phyloP scores from a whole-genome alignment of 2,329 filamentous ascomycete species.

The Zalaria obscura region DNA sequence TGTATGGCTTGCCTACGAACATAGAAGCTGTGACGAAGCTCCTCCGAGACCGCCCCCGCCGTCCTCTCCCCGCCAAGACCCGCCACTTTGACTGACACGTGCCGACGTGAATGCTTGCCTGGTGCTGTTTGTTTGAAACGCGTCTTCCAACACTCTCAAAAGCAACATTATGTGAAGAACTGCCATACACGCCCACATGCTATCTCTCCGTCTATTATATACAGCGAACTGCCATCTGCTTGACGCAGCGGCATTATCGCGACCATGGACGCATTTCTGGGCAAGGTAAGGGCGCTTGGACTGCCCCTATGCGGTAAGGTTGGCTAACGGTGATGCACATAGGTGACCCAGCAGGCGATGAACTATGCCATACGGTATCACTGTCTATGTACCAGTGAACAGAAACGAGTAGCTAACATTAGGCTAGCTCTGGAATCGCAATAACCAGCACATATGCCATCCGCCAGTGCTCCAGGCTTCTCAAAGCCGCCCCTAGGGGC shows the following conservation, averaged over 20 bases:
- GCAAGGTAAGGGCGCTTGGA: constrained; percentile 32
- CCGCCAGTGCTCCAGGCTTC: constrained; percentile 61
- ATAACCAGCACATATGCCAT: constrained; percentile 79
- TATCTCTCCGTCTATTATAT: no score
- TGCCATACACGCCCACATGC: no score
- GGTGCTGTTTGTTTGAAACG: no score
- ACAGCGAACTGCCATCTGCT: no score
- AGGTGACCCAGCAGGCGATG: constrained; percentile 66
- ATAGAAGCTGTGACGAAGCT: no score
- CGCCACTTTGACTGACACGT: no score
- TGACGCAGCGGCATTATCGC: neutral
- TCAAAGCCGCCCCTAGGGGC: constrained; percentile 61
- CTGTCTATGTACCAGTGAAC: neutral
- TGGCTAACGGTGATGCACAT: constrained; percentile 5
- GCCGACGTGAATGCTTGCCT: no score
- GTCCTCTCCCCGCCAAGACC: no score
- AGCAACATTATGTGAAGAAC: no score
- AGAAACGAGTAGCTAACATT: neutral
- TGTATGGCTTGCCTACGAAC: no score
- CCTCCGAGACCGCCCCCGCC: no score
- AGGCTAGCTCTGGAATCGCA: constrained; percentile 55
- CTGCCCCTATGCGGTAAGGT: neutral
- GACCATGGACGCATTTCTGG: constrained; percentile 58
- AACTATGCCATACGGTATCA: constrained; percentile 68
- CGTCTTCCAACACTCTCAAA: no score